phyloP scores from a whole-genome alignment of 352 stramenopile genomes.

The Labyrinthula sp. region DNA sequence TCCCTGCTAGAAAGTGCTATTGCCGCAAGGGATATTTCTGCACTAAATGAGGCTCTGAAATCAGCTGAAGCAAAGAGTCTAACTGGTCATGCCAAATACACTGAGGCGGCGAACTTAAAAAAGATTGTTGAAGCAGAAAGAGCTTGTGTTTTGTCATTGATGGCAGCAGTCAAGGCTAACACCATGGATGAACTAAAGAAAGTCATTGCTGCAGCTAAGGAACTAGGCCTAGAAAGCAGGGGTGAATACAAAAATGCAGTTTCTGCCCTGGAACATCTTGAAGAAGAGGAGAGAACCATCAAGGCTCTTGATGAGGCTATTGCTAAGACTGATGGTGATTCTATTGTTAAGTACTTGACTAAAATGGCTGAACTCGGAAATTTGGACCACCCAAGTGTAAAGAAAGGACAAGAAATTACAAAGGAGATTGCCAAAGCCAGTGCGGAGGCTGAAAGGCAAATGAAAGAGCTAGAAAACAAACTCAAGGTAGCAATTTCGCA shows the following conservation, averaged over 20 bases:
- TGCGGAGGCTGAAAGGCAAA: slow-evolving; percentile 9
- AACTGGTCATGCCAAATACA: slow-evolving; percentile 1
- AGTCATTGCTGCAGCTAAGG: slow-evolving; percentile 5
- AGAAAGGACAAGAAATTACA: not conserved
- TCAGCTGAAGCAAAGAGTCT: slow-evolving; percentile 4
- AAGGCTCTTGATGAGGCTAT: not conserved
- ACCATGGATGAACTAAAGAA: slow-evolving; percentile 1
- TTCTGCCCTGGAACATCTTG: slow-evolving; percentile 2
- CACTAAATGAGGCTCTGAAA: slow-evolving; percentile 7
- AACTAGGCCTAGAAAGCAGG: slow-evolving; percentile 1
- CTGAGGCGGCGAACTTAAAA: slow-evolving; percentile 5
- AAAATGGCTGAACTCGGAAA: slow-evolving; percentile 15
- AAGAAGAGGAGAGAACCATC: slow-evolving; percentile 9
- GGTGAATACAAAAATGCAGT: slow-evolving; percentile 12
- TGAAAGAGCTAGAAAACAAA: slow-evolving; percentile 5
- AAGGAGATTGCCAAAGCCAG: slow-evolving; percentile 17
- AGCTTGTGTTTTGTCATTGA: not conserved
- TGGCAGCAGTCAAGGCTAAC: slow-evolving; percentile 1
- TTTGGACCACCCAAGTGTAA: not conserved
- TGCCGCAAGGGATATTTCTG: slow-evolving; percentile 1
- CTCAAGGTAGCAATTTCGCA: slow-evolving; percentile 11
- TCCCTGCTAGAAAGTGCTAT: slow-evolving; percentile 24
- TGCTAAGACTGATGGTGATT: slow-evolving; percentile 18
- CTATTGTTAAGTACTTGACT: slow-evolving; percentile 5
- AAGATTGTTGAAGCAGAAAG: slow-evolving; percentile 30